A percentile compares a stretch with the other conserved stretches of the same genome.
These are phyloP conservation scores for Botrytis medusae DNA, from an alignment of 2,329 filamentous ascomycete species.

Conservation along the genomic window DNA sequence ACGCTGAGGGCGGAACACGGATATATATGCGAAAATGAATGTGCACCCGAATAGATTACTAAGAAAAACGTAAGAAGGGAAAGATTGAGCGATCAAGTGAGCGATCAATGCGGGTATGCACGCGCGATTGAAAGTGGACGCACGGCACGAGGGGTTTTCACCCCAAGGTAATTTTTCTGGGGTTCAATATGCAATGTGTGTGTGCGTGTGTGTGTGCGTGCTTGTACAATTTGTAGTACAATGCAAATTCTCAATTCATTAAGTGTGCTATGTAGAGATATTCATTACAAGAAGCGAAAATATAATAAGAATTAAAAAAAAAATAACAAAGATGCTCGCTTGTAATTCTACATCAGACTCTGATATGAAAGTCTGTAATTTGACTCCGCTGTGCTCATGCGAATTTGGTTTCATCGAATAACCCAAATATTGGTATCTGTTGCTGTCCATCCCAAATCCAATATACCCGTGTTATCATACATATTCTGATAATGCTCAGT, in stretches of 20 bases:
- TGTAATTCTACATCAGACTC: background rate
- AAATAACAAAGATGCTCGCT: background rate
- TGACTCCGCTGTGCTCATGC: background rate
- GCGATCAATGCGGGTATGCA: background rate
- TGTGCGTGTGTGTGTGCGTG: background rate
- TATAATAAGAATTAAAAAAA: background rate
- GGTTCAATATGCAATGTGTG: background rate
- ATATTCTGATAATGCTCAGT: background rate
- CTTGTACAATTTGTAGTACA: background rate
- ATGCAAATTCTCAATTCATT: background rate
- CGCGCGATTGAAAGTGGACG: background rate
- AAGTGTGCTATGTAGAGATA: background rate
- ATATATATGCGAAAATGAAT: background rate
- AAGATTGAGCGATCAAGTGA: slow-evolving; percentile 6
- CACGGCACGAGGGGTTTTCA: background rate
- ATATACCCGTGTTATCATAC: background rate
- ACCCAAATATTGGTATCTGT: slow-evolving; percentile 7
- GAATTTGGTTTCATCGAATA: background rate
- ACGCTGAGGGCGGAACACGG: background rate
- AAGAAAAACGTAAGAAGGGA: background rate
- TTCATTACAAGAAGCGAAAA: background rate
- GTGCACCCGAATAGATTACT: background rate
- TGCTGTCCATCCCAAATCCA: slow-evolving; percentile 1
- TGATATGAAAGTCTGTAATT: background rate
- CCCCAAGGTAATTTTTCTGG: background rate